A percentile compares a stretch with the other conserved stretches of the same genome.
phyloP scores from a whole-genome alignment of 2,329 filamentous ascomycete species.

The Neofusicoccum parvum region DNA sequence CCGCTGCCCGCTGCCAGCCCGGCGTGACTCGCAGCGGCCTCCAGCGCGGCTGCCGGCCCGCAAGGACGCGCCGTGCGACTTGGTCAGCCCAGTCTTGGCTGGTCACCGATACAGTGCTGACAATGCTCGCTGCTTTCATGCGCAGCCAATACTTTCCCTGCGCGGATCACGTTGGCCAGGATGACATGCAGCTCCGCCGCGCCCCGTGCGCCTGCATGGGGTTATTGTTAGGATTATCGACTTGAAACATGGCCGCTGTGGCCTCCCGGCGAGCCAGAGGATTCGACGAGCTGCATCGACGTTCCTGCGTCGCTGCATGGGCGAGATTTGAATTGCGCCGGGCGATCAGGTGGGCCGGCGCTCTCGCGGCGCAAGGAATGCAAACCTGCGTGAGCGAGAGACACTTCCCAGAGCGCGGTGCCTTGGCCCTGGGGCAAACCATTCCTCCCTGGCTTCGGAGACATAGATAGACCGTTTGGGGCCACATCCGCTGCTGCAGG shows the following conservation, averaged over 20 bases:
- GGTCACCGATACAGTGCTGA: constrained; percentile 31
- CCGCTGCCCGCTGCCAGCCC: constrained; percentile 14
- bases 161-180: constrained; percentile 22
- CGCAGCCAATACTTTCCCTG: constrained; percentile 29
- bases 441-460: constrained; percentile 43
- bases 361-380: constrained; percentile 43
- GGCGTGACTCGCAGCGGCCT: constrained; percentile 27
- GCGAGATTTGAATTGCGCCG: constrained; percentile 32
- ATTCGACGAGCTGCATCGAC: constrained; percentile 27
- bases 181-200: constrained; percentile 34
- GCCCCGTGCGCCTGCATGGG: constrained; percentile 38
- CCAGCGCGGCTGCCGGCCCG: constrained; percentile 37
- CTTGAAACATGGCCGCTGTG: constrained; percentile 36
- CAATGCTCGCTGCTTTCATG: constrained; percentile 31
- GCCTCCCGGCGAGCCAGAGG: constrained; percentile 13
- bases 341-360: constrained; percentile 28
- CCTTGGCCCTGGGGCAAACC: constrained; percentile 40
- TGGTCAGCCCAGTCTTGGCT: constrained; percentile 30
- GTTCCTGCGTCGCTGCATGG: constrained; percentile 40
- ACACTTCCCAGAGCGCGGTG: constrained; percentile 30
- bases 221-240: constrained; percentile 35
- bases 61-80: constrained; percentile 30
- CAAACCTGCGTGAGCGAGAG: constrained; percentile 37
- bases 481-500: constrained; percentile 49
- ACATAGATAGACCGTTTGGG: constrained; percentile 45